Conservation (phyloP, 2,329 filamentous ascomycete genomes). For the Aureobasidium zeae region DNA sequence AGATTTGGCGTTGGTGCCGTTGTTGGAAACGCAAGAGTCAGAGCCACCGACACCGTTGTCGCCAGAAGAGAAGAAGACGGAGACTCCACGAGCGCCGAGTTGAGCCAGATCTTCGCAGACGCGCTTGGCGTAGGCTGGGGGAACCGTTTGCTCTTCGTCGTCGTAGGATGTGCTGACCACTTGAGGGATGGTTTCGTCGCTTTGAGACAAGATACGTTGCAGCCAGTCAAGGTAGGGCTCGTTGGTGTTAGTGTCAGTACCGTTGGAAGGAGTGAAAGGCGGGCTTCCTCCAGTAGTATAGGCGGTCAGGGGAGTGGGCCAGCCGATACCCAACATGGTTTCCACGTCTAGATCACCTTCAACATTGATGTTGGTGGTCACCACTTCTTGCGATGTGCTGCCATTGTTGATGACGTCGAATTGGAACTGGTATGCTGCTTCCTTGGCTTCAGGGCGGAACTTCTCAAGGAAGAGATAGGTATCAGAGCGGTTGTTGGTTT, state of each 20-base stretch:
- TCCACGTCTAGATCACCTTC: constrained; percentile 60
- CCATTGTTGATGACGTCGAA: constrained; percentile 50
- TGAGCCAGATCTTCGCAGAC: constrained; percentile 57
- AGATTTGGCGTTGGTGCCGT: constrained; percentile 34
- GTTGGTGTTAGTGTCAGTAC: constrained; percentile 46
- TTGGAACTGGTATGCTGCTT: constrained; percentile 46
- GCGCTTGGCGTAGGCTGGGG: constrained; percentile 49
- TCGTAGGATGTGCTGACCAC: constrained; percentile 59
- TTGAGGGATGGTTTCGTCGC: constrained; percentile 47
- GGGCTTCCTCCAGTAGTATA: constrained; percentile 53
- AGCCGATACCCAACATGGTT: constrained; percentile 48
- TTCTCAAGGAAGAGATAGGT: constrained; percentile 47
- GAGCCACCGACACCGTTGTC: constrained; percentile 48
- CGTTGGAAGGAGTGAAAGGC: constrained; percentile 43
- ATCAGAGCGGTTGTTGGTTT: constrained; percentile 45
- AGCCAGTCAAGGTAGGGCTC: constrained; percentile 61
- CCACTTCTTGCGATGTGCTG: constrained; percentile 37
- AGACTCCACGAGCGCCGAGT: constrained; percentile 58
- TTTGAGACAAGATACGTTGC: constrained; percentile 47
- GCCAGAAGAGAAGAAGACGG: constrained; percentile 54
- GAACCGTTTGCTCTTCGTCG: constrained; percentile 56
- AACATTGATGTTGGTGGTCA: constrained; percentile 30
- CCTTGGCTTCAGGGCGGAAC: constrained; percentile 44
- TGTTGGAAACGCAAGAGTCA: constrained; percentile 39
- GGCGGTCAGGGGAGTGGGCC: constrained; percentile 45